These are phyloP conservation scores for Theobroma grandiflorum DNA, from an alignment of 441 rosid genomes.

Conservation along the genomic window DNA sequence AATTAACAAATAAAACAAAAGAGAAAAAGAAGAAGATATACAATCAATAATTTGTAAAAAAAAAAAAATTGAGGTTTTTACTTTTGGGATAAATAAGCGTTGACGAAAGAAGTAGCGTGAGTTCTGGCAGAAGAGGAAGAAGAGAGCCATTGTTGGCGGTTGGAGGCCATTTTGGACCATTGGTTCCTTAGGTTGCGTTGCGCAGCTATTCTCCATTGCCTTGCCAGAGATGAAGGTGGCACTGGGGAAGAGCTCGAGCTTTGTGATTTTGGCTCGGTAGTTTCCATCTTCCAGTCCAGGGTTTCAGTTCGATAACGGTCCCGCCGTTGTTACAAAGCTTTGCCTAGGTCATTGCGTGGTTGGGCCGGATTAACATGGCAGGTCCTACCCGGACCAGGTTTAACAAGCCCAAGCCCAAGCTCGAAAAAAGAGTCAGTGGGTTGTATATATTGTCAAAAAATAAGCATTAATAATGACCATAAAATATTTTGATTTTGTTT, in stretches of 20 bases:
- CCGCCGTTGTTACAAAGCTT: background rate
- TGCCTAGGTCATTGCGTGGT: background rate
- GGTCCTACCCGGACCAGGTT: background rate
- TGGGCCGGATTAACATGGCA: background rate
- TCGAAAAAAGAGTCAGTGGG: background rate
- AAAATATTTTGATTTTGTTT: no score
- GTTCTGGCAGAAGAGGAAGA: constrained; percentile 65
- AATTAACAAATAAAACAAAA: background rate
- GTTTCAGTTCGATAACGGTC: background rate
- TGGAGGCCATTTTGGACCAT: constrained; percentile 73
- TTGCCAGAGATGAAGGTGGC: constrained; percentile 47
- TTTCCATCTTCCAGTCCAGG: constrained; percentile 34
- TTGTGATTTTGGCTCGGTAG: constrained; percentile 26
- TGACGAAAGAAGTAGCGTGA: constrained; percentile 75
- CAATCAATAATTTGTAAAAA: background rate
- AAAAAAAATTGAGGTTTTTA: constrained; percentile 14
- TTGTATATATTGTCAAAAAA: background rate
- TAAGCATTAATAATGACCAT: no score
- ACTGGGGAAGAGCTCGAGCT: constrained; percentile 36
- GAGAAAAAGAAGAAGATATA: background rate
- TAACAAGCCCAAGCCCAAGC: background rate
- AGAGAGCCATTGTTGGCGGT: constrained; percentile 63
- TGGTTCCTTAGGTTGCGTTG: constrained; percentile 88
- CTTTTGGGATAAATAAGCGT: constrained; percentile 72
- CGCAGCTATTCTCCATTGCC: constrained; percentile 90